A percentile compares a stretch with the other conserved stretches of the same genome.
Evolutionary conservation across 2,329 filamentous ascomycete species (phyloP).

Genomic region (Aspergillus sp.): DNA sequence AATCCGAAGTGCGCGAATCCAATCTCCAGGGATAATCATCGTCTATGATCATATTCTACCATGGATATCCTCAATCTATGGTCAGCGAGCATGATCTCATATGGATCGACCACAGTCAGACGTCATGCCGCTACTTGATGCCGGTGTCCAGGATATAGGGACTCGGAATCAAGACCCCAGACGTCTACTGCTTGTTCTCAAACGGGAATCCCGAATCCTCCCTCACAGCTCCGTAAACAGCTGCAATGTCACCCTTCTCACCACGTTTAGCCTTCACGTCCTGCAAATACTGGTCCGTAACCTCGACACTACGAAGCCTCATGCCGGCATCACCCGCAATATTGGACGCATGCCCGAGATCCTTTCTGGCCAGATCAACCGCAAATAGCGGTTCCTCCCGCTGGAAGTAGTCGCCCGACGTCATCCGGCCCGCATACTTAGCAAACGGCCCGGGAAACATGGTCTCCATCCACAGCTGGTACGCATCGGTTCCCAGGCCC

Average conservation of each 20-base stretch:
- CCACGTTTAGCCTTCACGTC: slow-evolving; percentile 61
- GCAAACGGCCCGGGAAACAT: slow-evolving; percentile 69
- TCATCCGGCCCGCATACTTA: slow-evolving; percentile 66
- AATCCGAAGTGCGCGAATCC: too few species aligned
- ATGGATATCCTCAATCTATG: too few species aligned
- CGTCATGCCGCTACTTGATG: too few species aligned
- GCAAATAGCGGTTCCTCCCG: slow-evolving; percentile 70
- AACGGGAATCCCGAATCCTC: slow-evolving; percentile 65
- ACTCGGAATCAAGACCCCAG: too few species aligned
- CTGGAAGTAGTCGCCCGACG: slow-evolving; percentile 64
- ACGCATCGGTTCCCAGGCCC: slow-evolving; percentile 59
- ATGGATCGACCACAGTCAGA: too few species aligned
- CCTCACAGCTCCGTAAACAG: slow-evolving; percentile 71
- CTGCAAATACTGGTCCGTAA: slow-evolving; percentile 59
- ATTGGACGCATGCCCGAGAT: slow-evolving; percentile 62
- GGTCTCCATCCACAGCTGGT: slow-evolving; percentile 61
- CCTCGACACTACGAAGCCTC: slow-evolving; percentile 55
- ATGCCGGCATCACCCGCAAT: slow-evolving; percentile 56
- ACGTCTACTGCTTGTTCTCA: slow-evolving; percentile 46
- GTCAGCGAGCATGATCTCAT: too few species aligned
- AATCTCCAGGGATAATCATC: too few species aligned
- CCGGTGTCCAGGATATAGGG: too few species aligned
- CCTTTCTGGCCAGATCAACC: slow-evolving; percentile 74
- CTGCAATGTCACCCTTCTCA: slow-evolving; percentile 65
- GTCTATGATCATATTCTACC: too few species aligned